Percentiles rank a stretch among this genome's conserved stretches.
Evolutionary conservation across 106 monocot species (phyloP).

Genomic region (Phalaenopsis aphrodite): DNA sequence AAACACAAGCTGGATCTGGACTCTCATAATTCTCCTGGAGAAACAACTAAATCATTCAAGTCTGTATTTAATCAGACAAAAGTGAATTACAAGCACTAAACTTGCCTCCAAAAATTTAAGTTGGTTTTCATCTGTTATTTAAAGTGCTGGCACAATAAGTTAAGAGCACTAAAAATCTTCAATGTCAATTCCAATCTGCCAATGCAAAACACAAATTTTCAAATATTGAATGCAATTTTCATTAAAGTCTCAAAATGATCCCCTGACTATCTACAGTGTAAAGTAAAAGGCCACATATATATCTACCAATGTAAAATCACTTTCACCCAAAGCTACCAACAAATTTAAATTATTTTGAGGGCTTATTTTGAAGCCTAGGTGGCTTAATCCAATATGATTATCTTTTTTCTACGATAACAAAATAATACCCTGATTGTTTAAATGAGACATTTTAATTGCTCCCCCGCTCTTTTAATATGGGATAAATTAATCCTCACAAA

Average conservation of each 20-base stretch:
- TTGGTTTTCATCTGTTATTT: slow-evolving; percentile 54
- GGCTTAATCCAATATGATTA: too few relatives aligned
- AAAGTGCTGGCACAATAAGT: slow-evolving; percentile 85
- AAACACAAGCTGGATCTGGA: slow-evolving; percentile 51
- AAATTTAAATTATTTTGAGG: too few relatives aligned
- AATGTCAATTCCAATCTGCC: slow-evolving; percentile 92
- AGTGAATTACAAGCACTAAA: background rate
- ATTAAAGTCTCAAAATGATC: background rate
- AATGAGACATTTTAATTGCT: too few relatives aligned
- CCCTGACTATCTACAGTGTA: too few relatives aligned
- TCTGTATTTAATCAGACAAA: background rate
- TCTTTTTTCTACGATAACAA: too few relatives aligned
- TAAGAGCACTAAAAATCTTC: slow-evolving; percentile 97
- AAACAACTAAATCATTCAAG: background rate
- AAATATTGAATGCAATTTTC: background rate
- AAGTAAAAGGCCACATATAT: too few relatives aligned
- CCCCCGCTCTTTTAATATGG: too few relatives aligned
- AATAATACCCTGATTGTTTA: too few relatives aligned
- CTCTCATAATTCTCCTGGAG: slow-evolving; percentile 96
- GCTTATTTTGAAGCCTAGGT: too few relatives aligned
- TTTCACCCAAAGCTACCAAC: too few relatives aligned
- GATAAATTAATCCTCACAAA: too few relatives aligned
- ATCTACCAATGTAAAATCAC: too few relatives aligned
- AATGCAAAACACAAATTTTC: background rate
- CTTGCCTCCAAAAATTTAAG: slow-evolving; percentile 49